A percentile compares a stretch with the other conserved stretches of the same genome.
Evolutionary conservation across 2,329 filamentous ascomycete genomes (phyloP).

Genomic region (Hymenoscyphus fraxineus): DNA sequence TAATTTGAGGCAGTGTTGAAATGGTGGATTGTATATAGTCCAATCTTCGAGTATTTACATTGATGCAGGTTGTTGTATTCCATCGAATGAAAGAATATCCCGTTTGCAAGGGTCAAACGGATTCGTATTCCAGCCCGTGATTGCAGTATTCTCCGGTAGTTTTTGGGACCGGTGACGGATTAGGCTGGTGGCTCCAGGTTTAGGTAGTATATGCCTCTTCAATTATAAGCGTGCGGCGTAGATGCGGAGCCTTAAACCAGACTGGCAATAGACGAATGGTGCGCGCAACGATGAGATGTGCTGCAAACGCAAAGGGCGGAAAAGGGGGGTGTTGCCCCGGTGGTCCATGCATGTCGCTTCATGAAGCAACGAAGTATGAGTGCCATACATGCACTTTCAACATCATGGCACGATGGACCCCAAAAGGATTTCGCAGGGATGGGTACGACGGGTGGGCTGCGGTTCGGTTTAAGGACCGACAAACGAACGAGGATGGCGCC

Average conservation of each 20-base stretch:
- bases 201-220: neutral
- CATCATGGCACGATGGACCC: neutral
- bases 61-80: neutral
- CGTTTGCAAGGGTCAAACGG: neutral
- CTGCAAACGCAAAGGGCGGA: neutral
- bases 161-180: neutral
- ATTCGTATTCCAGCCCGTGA: neutral
- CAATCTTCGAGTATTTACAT: neutral
- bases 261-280: conserved; percentile 4
- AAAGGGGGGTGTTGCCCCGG: conserved; percentile 1
- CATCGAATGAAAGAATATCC: neutral
- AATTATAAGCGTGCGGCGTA: conserved; percentile 13
- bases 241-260: conserved; percentile 7
- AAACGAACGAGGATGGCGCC: neutral
- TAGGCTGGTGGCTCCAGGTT: neutral
- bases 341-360: conserved; percentile 5
- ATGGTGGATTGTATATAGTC: neutral
- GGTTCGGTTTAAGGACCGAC: neutral
- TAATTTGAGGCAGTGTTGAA: conserved; percentile 1
- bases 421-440: conserved; percentile 4
- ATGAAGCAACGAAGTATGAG: conserved; percentile 2
- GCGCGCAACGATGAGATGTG: neutral
- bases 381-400: neutral
- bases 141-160: conserved; percentile 3
- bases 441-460: neutral